A percentile compares a stretch with the other conserved stretches of the same genome.
phyloP scores from a whole-genome alignment of 2,329 filamentous ascomycete species.

The Fusarium chuoi region DNA sequence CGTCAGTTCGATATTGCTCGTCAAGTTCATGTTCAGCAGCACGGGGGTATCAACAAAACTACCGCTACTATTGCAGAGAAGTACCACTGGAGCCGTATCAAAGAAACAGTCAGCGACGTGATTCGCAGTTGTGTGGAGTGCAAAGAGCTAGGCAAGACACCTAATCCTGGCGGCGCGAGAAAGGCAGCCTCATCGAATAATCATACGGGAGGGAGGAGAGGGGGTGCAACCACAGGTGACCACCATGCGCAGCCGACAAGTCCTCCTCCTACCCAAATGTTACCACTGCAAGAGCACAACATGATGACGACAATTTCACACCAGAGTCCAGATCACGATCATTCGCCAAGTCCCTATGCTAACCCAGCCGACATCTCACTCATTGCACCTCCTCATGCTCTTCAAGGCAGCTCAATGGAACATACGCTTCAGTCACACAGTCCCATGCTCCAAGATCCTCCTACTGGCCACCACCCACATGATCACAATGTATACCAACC shows the following conservation, averaged over 20 bases:
- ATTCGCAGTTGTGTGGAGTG: constrained; percentile 92
- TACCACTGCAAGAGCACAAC: constrained; percentile 46
- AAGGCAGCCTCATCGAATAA: constrained; percentile 25
- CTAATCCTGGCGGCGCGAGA: constrained; percentile 45
- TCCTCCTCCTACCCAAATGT: constrained; percentile 35
- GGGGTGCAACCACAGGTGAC: constrained; percentile 11
- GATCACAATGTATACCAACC: constrained; percentile 58
- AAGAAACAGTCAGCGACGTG: constrained; percentile 94
- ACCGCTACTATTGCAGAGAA: constrained; percentile 92
- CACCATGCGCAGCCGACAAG: constrained; percentile 28
- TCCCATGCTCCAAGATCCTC: constrained; percentile 48
- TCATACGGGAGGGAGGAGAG: constrained; percentile 11
- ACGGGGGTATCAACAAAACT: constrained; percentile 98
- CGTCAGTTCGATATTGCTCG: constrained; percentile 91
- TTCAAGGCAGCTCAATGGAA: constrained; percentile 42
- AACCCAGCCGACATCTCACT: constrained; percentile 61
- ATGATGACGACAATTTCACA: constrained; percentile 44
- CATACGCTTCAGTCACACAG: constrained; percentile 44
- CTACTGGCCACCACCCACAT: constrained; percentile 40
- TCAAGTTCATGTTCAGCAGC: constrained; percentile 76
- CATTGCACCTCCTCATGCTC: constrained; percentile 53
- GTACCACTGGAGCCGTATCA: constrained; percentile 98
- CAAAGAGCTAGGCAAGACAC: constrained; percentile 78
- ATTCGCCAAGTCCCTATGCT: constrained; percentile 55
- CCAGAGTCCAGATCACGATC: constrained; percentile 35